Percentiles rank a stretch among this genome's conserved stretches.
These are phyloP conservation scores for Tolypocladium endophyticum DNA, from an alignment of 2,329 filamentous ascomycete genomes.

Conservation along the genomic window DNA sequence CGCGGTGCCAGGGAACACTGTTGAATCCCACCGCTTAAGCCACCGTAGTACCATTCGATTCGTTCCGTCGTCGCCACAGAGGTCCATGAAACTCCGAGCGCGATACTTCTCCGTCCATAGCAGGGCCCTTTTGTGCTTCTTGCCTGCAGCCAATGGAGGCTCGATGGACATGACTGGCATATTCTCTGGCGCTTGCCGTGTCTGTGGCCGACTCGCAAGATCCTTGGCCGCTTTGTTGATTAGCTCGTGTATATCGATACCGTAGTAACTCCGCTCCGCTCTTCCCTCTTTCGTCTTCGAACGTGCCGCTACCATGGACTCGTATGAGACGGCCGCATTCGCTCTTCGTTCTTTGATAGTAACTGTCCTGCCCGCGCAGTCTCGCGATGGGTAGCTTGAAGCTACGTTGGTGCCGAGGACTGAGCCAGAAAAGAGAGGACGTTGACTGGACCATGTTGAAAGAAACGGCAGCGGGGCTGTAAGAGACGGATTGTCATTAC, in stretches of 20 bases:
- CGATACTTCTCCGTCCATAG: slow-evolving; percentile 98
- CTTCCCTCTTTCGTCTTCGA: slow-evolving; percentile 57
- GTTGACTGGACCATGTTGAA: slow-evolving; percentile 10
- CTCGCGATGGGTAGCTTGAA: slow-evolving; percentile 32
- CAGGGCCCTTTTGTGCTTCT: slow-evolving; percentile 40
- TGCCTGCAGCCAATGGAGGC: slow-evolving; percentile 11
- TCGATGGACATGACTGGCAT: slow-evolving; percentile 31
- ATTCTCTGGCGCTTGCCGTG: slow-evolving; percentile 14
- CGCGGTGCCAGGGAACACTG: slow-evolving; percentile 75
- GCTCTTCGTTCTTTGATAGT: slow-evolving; percentile 44
- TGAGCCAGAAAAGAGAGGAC: slow-evolving; percentile 16
- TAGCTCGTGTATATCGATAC: slow-evolving; percentile 79
- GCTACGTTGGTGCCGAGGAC: slow-evolving; percentile 14
- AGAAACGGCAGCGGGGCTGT: neutral
- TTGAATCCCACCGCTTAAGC: slow-evolving; percentile 87
- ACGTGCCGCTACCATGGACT: slow-evolving; percentile 56
- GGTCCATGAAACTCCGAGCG: slow-evolving; percentile 79
- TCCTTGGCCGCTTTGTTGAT: slow-evolving; percentile 62
- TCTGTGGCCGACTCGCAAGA: slow-evolving; percentile 25
- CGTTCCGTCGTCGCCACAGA: slow-evolving; percentile 89
- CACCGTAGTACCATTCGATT: slow-evolving; percentile 84
- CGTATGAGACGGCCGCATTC: slow-evolving; percentile 42
- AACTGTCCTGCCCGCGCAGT: slow-evolving; percentile 46
- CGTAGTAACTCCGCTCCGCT: slow-evolving; percentile 73
- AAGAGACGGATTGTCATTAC: neutral